Percentiles rank a stretch among this genome's conserved stretches.
These are phyloP conservation scores for Collybia nuda DNA, from an alignment of 768 basidiomycete genomes.

Conservation along the genomic window DNA sequence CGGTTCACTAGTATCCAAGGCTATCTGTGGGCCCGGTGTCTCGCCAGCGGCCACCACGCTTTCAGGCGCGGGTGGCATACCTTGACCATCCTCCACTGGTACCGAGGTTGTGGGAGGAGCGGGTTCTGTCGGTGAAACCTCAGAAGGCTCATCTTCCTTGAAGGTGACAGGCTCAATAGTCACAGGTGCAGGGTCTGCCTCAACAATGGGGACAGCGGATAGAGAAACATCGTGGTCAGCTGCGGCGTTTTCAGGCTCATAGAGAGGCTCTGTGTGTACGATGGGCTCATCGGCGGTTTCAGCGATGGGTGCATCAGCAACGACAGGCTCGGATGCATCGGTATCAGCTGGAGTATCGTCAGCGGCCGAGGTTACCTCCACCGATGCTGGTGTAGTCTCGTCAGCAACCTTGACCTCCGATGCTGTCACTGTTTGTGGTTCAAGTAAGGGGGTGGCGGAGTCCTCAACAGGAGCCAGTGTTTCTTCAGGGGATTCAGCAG, in stretches of 20 bases:
- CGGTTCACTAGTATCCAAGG: slow-evolving; percentile 2
- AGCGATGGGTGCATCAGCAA: slow-evolving; percentile 1
- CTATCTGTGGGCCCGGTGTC: slow-evolving; percentile 5
- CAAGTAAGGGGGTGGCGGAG: no score
- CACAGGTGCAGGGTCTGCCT: neutral
- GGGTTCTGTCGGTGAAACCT: neutral
- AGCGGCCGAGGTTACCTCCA: neutral
- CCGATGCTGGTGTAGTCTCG: neutral
- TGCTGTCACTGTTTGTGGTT: neutral
- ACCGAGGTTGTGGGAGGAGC: neutral
- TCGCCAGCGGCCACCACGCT: slow-evolving; percentile 1
- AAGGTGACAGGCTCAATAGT: neutral
- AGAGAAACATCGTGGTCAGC: slow-evolving; percentile 6
- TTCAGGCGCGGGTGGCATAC: slow-evolving; percentile 3
- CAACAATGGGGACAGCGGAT: slow-evolving; percentile 5
- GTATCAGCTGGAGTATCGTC: neutral
- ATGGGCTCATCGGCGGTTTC: slow-evolving; percentile 5
- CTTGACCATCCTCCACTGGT: neutral
- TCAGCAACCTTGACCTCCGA: neutral
- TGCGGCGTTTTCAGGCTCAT: neutral
- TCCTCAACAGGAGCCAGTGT: no score
- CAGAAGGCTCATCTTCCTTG: neutral
- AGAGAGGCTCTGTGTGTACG: slow-evolving; percentile 7
- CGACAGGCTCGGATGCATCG: neutral
- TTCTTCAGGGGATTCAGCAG: neutral